These are phyloP conservation scores for Drechslerella dactyloides DNA, from an alignment of 2,329 filamentous ascomycete genomes.

Conservation along the genomic window DNA sequence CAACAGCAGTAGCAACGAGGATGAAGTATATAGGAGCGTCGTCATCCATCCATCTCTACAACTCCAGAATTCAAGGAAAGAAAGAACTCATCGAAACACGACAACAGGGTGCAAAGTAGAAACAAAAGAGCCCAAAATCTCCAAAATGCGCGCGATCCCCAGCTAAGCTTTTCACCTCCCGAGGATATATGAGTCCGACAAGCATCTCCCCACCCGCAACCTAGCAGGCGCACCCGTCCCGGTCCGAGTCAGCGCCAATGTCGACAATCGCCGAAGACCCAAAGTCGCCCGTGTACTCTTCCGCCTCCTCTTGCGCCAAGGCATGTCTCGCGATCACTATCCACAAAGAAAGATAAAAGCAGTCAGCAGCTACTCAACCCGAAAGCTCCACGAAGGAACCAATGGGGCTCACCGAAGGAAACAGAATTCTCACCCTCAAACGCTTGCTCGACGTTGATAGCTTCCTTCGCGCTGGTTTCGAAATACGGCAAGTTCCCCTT, in stretches of 20 bases:
- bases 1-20: conserved; percentile 1
- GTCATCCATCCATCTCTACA: conserved; percentile 26
- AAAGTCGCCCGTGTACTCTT: conserved; percentile 97
- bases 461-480: conserved; percentile 98
- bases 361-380: too few relatives aligned
- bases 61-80: conserved; percentile 22
- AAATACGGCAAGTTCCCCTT: conserved; percentile 98
- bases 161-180: too few relatives aligned
- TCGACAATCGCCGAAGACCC: conserved; percentile 84
- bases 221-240: conserved; percentile 90
- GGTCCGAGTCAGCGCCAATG: conserved; percentile 92
- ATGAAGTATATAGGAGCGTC: conserved; percentile 10
- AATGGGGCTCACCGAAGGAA: too few relatives aligned
- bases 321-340: conserved; percentile 94
- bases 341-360: conserved; percentile 22
- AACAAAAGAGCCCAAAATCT: not conserved
- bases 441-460: conserved; percentile 92
- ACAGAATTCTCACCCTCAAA: conserved; percentile 65
- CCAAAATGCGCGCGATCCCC: not conserved
- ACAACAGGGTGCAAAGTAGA: conserved; percentile 1
- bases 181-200: not conserved
- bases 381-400: too few relatives aligned
- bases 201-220: not conserved
- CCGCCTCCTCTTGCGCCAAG: conserved; percentile 92
- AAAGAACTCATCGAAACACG: too few relatives aligned